Evolutionary conservation across 2,329 filamentous ascomycete species (phyloP).

Genomic region (Aspergillus sergii): DNA sequence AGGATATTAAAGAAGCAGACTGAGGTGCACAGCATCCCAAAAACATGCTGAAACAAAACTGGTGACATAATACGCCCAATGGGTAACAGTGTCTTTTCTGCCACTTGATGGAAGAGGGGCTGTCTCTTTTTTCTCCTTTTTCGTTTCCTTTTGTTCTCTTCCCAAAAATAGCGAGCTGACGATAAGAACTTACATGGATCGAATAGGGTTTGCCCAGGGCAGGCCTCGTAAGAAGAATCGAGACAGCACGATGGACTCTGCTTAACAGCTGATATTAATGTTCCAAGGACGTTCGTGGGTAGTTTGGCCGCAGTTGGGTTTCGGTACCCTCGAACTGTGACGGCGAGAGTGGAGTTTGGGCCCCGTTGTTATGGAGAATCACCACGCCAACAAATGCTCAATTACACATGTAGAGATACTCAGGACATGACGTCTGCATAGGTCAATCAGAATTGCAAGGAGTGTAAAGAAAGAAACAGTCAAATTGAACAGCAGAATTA

Average conservation of each 20-base stretch:
- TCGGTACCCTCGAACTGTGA: slow-evolving; percentile 9
- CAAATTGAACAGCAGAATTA: neutral
- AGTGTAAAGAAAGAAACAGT: neutral
- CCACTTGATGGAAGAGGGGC: neutral
- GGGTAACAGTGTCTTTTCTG: neutral
- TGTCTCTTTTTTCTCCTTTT: slow-evolving; percentile 1
- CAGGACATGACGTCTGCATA: neutral
- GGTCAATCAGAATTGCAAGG: neutral
- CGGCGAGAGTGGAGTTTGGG: slow-evolving; percentile 28
- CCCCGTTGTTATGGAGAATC: slow-evolving; percentile 23
- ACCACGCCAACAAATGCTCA: slow-evolving; percentile 13
- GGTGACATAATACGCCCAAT: neutral
- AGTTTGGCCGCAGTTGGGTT: neutral
- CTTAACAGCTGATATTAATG: slow-evolving; percentile 8
- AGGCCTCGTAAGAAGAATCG: slow-evolving; percentile 27
- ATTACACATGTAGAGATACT: neutral
- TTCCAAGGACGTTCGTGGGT: slow-evolving; percentile 10
- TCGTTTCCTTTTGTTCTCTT: neutral
- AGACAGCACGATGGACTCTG: slow-evolving; percentile 33
- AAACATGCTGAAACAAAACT: neutral
- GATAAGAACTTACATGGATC: slow-evolving; percentile 32
- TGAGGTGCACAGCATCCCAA: neutral
- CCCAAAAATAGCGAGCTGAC: neutral
- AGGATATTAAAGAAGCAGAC: neutral
- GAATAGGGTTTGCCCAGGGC: slow-evolving; percentile 29